These are phyloP conservation scores for Phialophora tarda DNA, from an alignment of 2,329 filamentous ascomycete species.

Conservation along the genomic window DNA sequence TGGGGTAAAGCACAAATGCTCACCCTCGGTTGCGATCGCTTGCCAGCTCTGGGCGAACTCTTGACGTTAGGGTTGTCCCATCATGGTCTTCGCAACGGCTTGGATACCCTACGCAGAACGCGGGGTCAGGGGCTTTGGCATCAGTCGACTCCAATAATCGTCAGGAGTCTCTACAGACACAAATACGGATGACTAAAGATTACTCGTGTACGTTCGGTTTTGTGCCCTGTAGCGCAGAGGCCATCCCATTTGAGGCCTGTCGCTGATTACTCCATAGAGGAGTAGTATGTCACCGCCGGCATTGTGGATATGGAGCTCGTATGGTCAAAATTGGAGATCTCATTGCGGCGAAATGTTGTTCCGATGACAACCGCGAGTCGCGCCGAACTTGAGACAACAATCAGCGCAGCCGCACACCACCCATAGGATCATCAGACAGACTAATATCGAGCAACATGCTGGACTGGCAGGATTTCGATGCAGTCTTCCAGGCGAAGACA, in stretches of 20 bases:
- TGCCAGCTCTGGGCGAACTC: background rate
- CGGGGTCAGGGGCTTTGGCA: background rate
- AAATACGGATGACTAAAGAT: background rate
- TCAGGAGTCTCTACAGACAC: background rate
- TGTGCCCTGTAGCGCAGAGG: background rate
- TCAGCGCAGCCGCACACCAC: background rate
- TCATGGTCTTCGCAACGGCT: background rate
- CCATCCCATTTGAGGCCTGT: background rate
- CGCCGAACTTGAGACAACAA: background rate
- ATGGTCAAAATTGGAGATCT: background rate
- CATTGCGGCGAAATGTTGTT: background rate
- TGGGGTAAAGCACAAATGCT: background rate
- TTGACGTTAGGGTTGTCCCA: background rate
- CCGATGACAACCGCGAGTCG: background rate
- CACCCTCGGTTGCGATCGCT: constrained; percentile 3
- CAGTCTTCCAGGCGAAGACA: constrained; percentile 68
- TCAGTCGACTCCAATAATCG: background rate
- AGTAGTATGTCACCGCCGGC: background rate
- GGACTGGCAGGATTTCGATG: constrained; percentile 69
- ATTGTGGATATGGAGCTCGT: background rate
- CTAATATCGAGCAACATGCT: constrained; percentile 56
- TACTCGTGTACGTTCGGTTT: background rate
- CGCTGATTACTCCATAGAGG: background rate
- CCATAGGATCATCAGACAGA: background rate
- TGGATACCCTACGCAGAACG: background rate